Conservation (phyloP, 2,329 filamentous ascomycete species). For the Fusarium siculi region DNA sequence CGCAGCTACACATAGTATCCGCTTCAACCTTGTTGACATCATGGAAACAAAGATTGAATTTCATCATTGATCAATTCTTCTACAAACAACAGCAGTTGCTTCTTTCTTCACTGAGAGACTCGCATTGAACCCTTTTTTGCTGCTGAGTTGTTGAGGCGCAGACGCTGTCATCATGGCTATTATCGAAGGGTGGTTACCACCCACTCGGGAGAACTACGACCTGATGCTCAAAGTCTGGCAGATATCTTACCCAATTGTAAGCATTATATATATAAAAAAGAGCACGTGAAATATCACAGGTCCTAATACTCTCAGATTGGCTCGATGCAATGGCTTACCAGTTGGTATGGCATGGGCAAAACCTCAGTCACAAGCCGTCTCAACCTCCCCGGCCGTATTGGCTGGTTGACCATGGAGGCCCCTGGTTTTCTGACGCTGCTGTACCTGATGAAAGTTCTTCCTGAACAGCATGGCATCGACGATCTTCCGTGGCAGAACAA, state of each 20-base stretch:
- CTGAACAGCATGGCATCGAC: constrained; percentile 64
- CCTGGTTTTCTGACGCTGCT: constrained; percentile 80
- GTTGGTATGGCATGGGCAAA: constrained; percentile 93
- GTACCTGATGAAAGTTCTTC: constrained; percentile 80
- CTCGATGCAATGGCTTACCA: constrained; percentile 77
- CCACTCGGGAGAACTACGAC: constrained; percentile 68
- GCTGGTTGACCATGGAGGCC: constrained; percentile 89
- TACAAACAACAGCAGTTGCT: not conserved
- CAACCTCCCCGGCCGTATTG: constrained; percentile 89
- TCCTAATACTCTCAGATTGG: constrained; percentile 65
- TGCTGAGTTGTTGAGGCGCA: not conserved
- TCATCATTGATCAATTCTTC: not conserved
- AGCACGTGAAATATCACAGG: not conserved
- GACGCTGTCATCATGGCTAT: constrained; percentile 54
- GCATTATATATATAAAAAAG: constrained; percentile 25
- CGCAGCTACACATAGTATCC: constrained; percentile 5
- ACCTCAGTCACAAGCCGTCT: constrained; percentile 78
- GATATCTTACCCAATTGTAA: constrained; percentile 63
- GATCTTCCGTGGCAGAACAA: constrained; percentile 81
- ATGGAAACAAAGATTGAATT: constrained; percentile 21
- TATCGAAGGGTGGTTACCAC: constrained; percentile 66
- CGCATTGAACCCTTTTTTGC: not conserved
- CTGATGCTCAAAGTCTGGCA: constrained; percentile 63
- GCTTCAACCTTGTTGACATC: constrained; percentile 31
- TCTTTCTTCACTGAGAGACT: not conserved